A percentile compares a stretch with the other conserved stretches of the same genome.
These are phyloP conservation scores for Fraxinus paxiana DNA, from an alignment of 305 asterid genomes.

Conservation along the genomic window DNA sequence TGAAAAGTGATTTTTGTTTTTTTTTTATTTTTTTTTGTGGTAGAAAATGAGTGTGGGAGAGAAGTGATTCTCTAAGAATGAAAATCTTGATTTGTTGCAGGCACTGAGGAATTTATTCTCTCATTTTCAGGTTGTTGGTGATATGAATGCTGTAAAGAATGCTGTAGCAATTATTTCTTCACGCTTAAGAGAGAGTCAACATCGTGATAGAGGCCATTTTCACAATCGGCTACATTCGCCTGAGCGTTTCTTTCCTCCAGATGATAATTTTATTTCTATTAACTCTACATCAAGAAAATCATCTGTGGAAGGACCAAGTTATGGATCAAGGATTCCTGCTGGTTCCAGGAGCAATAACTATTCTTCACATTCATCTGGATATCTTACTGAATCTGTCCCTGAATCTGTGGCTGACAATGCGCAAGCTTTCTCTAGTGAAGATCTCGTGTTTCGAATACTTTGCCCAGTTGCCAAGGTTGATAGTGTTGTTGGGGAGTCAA, in stretches of 20 bases:
- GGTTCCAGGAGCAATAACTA: slow-evolving; percentile 48
- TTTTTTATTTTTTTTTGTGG: neutral
- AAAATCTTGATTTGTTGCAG: neutral
- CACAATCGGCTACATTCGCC: slow-evolving; percentile 64
- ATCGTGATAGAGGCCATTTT: slow-evolving; percentile 77
- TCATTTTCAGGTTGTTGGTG: slow-evolving; percentile 71
- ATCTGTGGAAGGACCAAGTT: slow-evolving; percentile 57
- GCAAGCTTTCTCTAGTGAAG: slow-evolving; percentile 51
- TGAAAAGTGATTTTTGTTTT: neutral
- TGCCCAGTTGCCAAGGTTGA: slow-evolving; percentile 76
- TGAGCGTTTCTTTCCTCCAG: slow-evolving; percentile 57
- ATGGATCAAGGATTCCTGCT: slow-evolving; percentile 59
- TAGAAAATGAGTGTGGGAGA: neutral
- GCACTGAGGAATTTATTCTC: slow-evolving; percentile 11
- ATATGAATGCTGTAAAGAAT: slow-evolving; percentile 64
- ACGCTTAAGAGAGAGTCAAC: slow-evolving; percentile 93
- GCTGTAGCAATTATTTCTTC: slow-evolving; percentile 69
- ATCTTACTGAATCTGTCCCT: slow-evolving; percentile 51
- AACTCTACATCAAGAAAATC: slow-evolving; percentile 36
- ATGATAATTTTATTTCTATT: slow-evolving; percentile 59
- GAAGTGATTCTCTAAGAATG: neutral
- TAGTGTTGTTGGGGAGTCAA: slow-evolving; percentile 63
- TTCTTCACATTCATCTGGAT: slow-evolving; percentile 60
- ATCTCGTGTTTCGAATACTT: slow-evolving; percentile 78
- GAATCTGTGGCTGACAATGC: slow-evolving; percentile 41